Evolutionary conservation across 2,329 filamentous ascomycete genomes (phyloP).

Genomic region (Fusarium sp.): DNA sequence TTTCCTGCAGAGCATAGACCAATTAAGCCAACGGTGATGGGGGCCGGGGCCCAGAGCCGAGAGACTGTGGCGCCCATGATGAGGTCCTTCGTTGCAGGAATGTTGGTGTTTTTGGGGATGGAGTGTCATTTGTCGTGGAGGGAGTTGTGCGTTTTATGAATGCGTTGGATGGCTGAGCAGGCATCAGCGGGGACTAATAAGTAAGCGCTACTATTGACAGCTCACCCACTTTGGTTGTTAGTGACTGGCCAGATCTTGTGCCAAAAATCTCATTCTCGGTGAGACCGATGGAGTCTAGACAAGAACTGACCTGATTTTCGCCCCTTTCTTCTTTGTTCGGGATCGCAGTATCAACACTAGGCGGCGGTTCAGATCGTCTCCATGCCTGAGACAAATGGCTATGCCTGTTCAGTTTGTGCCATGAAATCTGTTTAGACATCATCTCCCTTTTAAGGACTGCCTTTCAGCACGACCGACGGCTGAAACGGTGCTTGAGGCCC

Average conservation of each 20-base stretch:
- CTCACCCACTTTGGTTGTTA: background rate
- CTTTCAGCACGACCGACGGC: no score
- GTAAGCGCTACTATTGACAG: background rate
- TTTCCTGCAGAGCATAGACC: background rate
- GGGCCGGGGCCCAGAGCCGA: background rate
- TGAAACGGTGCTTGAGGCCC: background rate
- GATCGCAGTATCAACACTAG: fast-evolving
- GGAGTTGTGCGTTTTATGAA: background rate
- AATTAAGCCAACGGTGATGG: background rate
- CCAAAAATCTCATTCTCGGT: fast-evolving
- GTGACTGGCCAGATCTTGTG: background rate
- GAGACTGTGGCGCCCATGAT: background rate
- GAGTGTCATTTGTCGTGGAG: background rate
- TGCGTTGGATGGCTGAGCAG: background rate
- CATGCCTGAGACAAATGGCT: background rate
- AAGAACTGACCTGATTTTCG: background rate
- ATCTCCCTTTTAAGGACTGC: fast-evolving
- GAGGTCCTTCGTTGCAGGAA: fast-evolving
- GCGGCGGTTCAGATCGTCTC: background rate
- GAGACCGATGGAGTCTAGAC: background rate
- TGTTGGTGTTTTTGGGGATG: fast-evolving
- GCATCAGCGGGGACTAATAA: background rate
- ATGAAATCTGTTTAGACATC: fast-evolving
- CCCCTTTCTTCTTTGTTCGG: background rate
- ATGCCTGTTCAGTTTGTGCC: fast-evolving